Base-by-base conservation (phyloP, 805 yeast genomes). In the Metschnikowia koreensis region DNA sequence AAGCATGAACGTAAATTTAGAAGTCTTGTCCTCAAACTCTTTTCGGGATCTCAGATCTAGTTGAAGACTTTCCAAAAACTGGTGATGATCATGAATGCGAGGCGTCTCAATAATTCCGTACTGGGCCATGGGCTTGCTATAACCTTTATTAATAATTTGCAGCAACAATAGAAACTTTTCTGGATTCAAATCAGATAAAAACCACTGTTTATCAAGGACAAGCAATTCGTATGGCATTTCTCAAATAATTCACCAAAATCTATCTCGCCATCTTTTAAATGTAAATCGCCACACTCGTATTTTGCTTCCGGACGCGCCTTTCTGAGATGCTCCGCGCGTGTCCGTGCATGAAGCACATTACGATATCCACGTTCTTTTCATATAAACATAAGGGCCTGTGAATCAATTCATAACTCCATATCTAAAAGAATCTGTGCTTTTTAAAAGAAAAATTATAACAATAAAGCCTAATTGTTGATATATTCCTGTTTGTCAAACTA, bases 31-130 rank as follows among this genome's bases (percentile, higher is more conserved):
- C 6, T 31, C 13, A 3, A 10, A 10, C 6, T 31, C 13, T 38
- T 38, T 38, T 38, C 13, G 34, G 34, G 34, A 31, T 12, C 34
- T 38, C 40, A 38, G 40, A 6, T 53, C 47, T 10, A 74, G 56
- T 1, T 58, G 60, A 13, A 75, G 53, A 52, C 70, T 74, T 2
- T 49, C 37, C 29, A 60, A 38, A 27, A 70, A 58, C 1, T 56
- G 34, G 0, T 55, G 53, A 1, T 57, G 49, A 17, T 57, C 27
- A 42, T 71, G 68, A 29, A 82, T 66, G 48, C 87, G 66, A 7
- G 71, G 65, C 0, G 77, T 65, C 12, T 58, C 55, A 12, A 82
- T 71, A 6, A 79, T 60, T 1, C 70, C 68, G 57, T 66, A 82
- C 55, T 71, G 72, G 62, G 53, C 10, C 12, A 31, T 31, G 13